A percentile compares a stretch with the other conserved stretches of the same genome.
Conservation (phyloP, 1,139 yeast genomes). For the Sugiyamaella sp. region DNA sequence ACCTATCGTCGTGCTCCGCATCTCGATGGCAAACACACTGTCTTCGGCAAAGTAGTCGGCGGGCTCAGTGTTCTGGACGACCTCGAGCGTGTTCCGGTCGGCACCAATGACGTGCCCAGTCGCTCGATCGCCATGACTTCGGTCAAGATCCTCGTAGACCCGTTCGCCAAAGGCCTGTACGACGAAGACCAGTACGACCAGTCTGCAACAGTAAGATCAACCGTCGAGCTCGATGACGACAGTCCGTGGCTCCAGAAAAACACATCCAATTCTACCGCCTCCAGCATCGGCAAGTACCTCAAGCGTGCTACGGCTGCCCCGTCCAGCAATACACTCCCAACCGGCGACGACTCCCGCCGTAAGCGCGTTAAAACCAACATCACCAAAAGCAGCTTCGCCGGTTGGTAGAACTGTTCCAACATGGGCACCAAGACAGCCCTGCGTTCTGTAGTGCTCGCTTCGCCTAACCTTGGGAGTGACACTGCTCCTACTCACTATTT, state of each 20-base stretch:
- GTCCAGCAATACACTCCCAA: background rate
- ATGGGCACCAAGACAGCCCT: too few species aligned
- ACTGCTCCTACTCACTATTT: too few species aligned
- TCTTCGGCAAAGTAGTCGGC: slow-evolving; percentile 77
- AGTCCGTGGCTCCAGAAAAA: slow-evolving; percentile 34
- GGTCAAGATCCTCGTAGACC: slow-evolving; percentile 78
- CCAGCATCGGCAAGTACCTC: slow-evolving; percentile 35
- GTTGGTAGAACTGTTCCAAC: slow-evolving; percentile 32
- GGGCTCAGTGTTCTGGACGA: slow-evolving; percentile 77
- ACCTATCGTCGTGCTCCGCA: slow-evolving; percentile 74
- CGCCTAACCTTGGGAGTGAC: too few species aligned
- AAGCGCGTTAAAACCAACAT: slow-evolving; percentile 28
- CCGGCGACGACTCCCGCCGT: slow-evolving; percentile 12
- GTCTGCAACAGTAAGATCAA: slow-evolving; percentile 9
- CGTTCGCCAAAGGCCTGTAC: slow-evolving; percentile 58
- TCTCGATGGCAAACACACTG: slow-evolving; percentile 71
- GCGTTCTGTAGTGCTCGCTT: too few species aligned
- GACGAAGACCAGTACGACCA: slow-evolving; percentile 23
- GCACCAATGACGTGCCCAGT: slow-evolving; percentile 41
- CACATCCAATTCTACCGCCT: slow-evolving; percentile 15
- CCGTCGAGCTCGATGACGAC: slow-evolving; percentile 30
- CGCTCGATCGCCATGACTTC: slow-evolving; percentile 47
- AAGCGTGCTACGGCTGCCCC: slow-evolving; percentile 9
- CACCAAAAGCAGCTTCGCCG: slow-evolving; percentile 33
- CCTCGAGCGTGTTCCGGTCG: slow-evolving; percentile 54